Evolutionary conservation across 1,284 basidiomycete genomes (phyloP), one percentile per base, ranked within the genome.

Genomic region (Trametes polyzona): DNA sequence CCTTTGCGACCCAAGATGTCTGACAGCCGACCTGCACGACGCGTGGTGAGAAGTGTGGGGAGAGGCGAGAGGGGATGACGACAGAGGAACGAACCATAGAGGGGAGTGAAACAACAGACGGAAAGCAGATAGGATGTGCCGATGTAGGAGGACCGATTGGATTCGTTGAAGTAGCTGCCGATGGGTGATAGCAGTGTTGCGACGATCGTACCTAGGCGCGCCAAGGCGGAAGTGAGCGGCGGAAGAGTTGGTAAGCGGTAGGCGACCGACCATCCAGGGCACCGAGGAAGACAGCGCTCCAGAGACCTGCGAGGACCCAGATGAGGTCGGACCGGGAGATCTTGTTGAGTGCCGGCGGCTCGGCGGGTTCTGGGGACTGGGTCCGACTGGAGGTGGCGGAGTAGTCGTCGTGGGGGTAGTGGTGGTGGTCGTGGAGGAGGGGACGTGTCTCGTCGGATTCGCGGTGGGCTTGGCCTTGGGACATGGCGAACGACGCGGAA

Each of bases 1-100:
- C 88, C 86, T 74, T 90, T 92, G 46, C 94, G 82, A 17, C 93
- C 93, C 64, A 96, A 75, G 65, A 95, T 93, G 74, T 96, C 92
- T 60, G 91, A 87, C 55, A 96, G 78, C 57, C 93, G 85, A 43
- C 94, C 91, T 91, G 70, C 64, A 52, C 68, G 10, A 43, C 17
- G 26, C 32, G 23, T 23, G 17, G 55, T 40, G 24, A 10, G 33
- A 24, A 11, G 30, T 6, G 30, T 48, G 27, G 54, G 24, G 29
- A 35, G 21, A 16, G 19, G 30, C 46, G 29, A 33, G 37, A 19
- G 23, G 23, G 17, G 19, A 26, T 10, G 49, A 57, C 17, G 19
- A 33, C 24, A 27, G 47, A 30, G 73, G n/a, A n/a, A n/a, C 82
- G 65, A 61, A 87, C 90, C 92, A 77, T 95, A 95, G 64, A 95